Conservation (phyloP, 2,329 filamentous ascomycete genomes). For the Fusarium proliferatum region DNA sequence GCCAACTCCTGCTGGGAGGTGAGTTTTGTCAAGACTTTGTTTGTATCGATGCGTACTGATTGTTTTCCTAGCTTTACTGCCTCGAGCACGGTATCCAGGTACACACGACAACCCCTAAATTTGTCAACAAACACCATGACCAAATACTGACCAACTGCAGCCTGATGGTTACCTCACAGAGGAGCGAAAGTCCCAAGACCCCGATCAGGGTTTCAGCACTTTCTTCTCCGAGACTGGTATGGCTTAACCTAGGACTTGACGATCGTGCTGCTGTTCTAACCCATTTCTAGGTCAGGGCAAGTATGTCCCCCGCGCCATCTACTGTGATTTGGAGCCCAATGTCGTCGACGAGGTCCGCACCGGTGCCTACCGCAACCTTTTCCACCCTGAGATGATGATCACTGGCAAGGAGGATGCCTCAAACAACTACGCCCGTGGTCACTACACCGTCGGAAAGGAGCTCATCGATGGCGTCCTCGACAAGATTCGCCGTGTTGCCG, state of each 20-base stretch:
- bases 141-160: constrained; percentile 59
- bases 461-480: constrained; percentile 98
- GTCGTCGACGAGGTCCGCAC: constrained; percentile 99
- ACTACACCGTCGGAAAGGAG: constrained; percentile 99
- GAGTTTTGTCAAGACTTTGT: constrained; percentile 57
- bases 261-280: constrained; percentile 27
- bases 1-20: constrained; percentile 99
- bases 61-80: constrained; percentile 85
- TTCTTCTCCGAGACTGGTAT: constrained; percentile 99
- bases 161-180: constrained; percentile 99
- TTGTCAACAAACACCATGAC: constrained; percentile 33
- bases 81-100: constrained; percentile 99
- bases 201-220: constrained; percentile 98
- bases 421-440: constrained; percentile 99
- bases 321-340: constrained; percentile 99
- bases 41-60: constrained; percentile 42
- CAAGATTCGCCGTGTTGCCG: constrained; percentile 96
- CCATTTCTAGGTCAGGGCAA: constrained; percentile 84
- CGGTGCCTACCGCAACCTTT: constrained; percentile 93
- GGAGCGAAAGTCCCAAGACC: constrained; percentile 92
- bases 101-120: constrained; percentile 53
- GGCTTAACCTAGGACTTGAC: constrained; percentile 13
- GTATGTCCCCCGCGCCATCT: constrained; percentile 98
- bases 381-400: constrained; percentile 99
- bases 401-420: constrained; percentile 99